Evolutionary conservation across 2,329 filamentous ascomycete species (phyloP).

Genomic region (Cytospora chrysosperma): DNA sequence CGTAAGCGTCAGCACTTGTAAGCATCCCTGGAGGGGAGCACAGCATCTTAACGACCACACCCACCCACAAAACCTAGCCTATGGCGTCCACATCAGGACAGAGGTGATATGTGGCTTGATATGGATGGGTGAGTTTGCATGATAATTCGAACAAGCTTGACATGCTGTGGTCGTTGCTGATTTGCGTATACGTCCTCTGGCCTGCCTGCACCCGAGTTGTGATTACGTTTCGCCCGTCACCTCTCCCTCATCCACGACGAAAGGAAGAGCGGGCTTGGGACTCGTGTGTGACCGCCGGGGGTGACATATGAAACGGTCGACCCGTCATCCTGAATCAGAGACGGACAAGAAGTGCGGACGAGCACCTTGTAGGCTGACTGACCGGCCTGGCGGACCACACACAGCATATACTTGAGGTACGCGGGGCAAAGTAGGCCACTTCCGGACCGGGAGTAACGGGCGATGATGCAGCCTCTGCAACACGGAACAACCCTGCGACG

Average conservation of each 20-base stretch:
- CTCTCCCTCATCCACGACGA: background rate
- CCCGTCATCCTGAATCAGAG: background rate
- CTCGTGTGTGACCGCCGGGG: background rate
- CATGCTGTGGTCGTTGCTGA: background rate
- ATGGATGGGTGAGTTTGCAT: background rate
- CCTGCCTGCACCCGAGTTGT: background rate
- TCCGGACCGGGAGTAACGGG: slow-evolving; percentile 25
- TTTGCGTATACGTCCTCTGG: background rate
- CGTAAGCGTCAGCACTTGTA: slow-evolving; percentile 1
- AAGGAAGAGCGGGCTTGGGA: background rate
- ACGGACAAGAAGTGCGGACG: background rate
- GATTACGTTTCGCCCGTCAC: background rate
- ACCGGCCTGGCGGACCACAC: background rate
- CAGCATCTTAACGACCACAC: background rate
- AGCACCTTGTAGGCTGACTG: background rate
- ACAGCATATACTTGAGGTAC: background rate
- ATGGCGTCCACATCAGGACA: background rate
- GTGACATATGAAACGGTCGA: background rate
- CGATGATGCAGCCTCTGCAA: background rate
- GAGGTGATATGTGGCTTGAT: background rate
- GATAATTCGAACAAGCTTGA: background rate
- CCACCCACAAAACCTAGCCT: background rate
- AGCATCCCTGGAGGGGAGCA: background rate
- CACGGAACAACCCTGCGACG: slow-evolving; percentile 21
- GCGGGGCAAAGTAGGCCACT: background rate